Conservation (phyloP, 2,329 filamentous ascomycete species). For the Trematosphaeria pertusa region DNA sequence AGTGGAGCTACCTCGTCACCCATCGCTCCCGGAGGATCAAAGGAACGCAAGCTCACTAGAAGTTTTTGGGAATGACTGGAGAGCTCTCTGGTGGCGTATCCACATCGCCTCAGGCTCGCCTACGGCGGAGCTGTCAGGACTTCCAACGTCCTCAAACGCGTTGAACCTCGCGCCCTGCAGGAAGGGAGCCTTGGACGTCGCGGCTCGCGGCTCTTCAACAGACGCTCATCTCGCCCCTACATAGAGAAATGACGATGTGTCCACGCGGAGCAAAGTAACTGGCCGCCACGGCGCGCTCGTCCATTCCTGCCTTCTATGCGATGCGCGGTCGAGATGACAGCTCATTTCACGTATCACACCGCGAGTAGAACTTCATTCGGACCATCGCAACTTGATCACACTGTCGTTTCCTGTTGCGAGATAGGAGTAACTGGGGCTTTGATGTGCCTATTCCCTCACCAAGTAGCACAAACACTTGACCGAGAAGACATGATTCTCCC, state of each 20-base stretch:
- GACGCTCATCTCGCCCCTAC: background rate
- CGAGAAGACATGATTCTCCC: background rate
- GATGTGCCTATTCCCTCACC: no score
- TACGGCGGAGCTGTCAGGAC: conserved; percentile 19
- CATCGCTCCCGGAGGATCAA: conserved; percentile 9
- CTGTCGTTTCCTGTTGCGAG: no score
- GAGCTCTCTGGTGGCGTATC: background rate
- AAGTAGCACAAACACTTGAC: background rate
- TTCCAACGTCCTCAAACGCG: conserved; percentile 12
- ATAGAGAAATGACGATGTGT: conserved; percentile 6
- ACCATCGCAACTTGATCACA: no score
- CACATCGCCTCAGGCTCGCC: conserved; percentile 1
- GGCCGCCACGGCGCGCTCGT: conserved; percentile 12
- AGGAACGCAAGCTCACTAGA: conserved; percentile 14
- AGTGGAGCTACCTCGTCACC: conserved; percentile 5
- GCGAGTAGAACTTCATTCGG: no score
- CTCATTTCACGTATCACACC: no score
- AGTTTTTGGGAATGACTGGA: conserved; percentile 2
- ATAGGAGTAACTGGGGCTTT: no score
- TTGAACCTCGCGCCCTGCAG: conserved; percentile 17
- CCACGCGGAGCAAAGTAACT: conserved; percentile 19
- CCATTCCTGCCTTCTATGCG: conserved; percentile 16
- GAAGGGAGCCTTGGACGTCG: conserved; percentile 11
- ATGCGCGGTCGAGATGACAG: no score
- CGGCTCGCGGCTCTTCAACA: conserved; percentile 2